Percentiles rank a stretch among this genome's conserved stretches.
Evolutionary conservation across 148 eudicot species (phyloP).

Genomic region (Fagopyrum esculentum): DNA sequence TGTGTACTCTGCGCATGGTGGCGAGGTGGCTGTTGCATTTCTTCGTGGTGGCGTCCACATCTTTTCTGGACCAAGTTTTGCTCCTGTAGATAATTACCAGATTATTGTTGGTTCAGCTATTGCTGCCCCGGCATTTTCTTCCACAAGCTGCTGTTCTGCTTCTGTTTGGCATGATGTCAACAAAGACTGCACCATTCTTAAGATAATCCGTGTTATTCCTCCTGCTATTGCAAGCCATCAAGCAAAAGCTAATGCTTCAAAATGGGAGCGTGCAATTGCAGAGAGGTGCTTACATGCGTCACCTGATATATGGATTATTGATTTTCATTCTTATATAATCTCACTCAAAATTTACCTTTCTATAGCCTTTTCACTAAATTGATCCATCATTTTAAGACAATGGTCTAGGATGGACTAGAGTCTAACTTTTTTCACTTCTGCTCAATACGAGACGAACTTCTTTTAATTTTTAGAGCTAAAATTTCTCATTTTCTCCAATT

Average conservation of each 20-base stretch:
- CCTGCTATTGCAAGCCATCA: constrained; percentile 70
- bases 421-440: neutral
- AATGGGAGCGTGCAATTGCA: constrained; percentile 99
- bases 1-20: constrained; percentile 93
- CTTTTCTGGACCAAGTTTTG: constrained; percentile 74
- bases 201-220: constrained; percentile 91
- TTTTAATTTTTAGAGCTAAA: neutral
- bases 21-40: constrained; percentile 96
- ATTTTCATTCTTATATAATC: neutral
- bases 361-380: neutral
- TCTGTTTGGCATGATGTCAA: constrained; percentile 84
- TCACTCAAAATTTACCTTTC: neutral
- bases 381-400: neutral
- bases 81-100: constrained; percentile 83
- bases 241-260: constrained; percentile 66
- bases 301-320: neutral
- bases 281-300: constrained; percentile 52
- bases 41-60: constrained; percentile 86
- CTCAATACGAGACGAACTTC: neutral
- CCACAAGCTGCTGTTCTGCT: constrained; percentile 97
- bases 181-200: constrained; percentile 76
- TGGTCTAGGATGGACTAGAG: neutral
- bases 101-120: constrained; percentile 87
- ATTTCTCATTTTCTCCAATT: neutral
- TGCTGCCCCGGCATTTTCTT: constrained; percentile 97